Evolutionary conservation across 768 basidiomycete genomes (phyloP).

Genomic region (Kwoniella sp.): DNA sequence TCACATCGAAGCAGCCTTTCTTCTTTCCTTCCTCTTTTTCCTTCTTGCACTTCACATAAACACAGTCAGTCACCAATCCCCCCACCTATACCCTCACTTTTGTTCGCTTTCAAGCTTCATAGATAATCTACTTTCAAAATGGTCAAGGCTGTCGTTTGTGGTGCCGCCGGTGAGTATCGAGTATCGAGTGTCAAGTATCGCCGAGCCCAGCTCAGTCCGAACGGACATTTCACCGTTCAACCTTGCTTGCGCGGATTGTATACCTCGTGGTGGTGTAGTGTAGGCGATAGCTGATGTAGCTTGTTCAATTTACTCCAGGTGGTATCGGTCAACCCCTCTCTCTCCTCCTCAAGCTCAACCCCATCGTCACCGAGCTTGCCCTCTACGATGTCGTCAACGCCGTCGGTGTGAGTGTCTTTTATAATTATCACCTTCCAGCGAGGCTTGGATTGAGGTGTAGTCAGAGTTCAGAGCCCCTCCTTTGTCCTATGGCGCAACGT

Average conservation of each 20-base stretch:
- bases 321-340: constrained; percentile 98
- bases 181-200: no score
- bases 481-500: constrained; percentile 5
- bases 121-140: constrained; percentile 51
- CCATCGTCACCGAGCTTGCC: constrained; percentile 76
- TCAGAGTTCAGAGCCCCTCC: constrained; percentile 3
- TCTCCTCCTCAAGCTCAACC: constrained; percentile 88
- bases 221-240: constrained; percentile 5
- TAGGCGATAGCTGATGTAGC: neutral
- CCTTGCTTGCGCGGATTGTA: neutral
- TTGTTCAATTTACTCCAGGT: constrained; percentile 51
- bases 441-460: neutral
- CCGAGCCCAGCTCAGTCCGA: constrained; percentile 6
- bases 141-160: constrained; percentile 91
- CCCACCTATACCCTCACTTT: neutral
- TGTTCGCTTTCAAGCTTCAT: neutral
- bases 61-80: constrained; percentile 10
- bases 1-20: no score
- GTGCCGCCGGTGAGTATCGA: constrained; percentile 75
- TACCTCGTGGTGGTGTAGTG: no score
- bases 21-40: constrained; percentile 2
- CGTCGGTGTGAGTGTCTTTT: constrained; percentile 66
- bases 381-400: constrained; percentile 95
- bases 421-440: neutral
- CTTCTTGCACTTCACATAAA: neutral